Percentiles rank a stretch among this genome's conserved stretches.
Evolutionary conservation across 2,329 filamentous ascomycete species (phyloP).

Genomic region (Venturiaceae sp.): DNA sequence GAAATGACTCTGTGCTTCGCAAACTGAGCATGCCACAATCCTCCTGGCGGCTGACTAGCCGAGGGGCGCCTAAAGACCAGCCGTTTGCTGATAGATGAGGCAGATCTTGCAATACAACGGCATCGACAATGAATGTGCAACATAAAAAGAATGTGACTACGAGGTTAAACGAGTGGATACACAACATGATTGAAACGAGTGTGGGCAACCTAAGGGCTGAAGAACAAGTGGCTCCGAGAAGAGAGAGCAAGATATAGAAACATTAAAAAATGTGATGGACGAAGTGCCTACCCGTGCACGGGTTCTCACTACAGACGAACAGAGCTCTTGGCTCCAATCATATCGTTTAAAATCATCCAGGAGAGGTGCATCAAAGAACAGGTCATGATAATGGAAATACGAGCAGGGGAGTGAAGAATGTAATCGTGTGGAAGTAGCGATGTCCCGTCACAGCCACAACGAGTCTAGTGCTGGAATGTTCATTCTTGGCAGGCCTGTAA

Average conservation of each 20-base stretch:
- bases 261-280: no score
- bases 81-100: not conserved
- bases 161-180: not conserved
- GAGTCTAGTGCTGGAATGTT: no score
- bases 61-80: not conserved
- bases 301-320: no score
- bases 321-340: no score
- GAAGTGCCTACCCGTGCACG: no score
- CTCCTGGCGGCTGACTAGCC: not conserved
- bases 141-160: not conserved
- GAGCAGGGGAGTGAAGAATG: no score
- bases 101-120: conserved; percentile 3
- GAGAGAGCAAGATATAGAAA: not conserved
- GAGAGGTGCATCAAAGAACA: no score
- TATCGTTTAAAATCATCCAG: no score
- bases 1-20: conserved; percentile 11
- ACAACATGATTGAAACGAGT: not conserved
- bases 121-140: not conserved
- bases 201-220: not conserved
- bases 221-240: not conserved
- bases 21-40: conserved; percentile 10
- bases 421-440: no score
- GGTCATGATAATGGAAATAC: no score
- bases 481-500: no score
- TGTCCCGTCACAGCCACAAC: no score